Percentiles rank a stretch among this genome's conserved stretches.
These are phyloP conservation scores for Dendryphion nanum DNA, from an alignment of 2,329 filamentous ascomycete genomes.

Conservation along the genomic window DNA sequence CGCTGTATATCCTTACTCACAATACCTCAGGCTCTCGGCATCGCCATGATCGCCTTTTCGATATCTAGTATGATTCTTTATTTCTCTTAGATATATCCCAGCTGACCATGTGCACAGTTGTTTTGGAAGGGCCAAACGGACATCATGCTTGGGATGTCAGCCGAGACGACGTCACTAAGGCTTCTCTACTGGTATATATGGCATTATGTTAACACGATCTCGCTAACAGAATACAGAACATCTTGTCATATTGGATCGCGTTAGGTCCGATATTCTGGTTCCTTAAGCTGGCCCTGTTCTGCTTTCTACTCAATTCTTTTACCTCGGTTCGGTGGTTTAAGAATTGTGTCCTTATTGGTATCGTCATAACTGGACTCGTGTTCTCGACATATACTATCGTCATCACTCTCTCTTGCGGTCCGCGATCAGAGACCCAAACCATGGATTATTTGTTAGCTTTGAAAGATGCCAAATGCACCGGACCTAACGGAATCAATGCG, in stretches of 20 bases:
- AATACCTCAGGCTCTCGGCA: conserved; percentile 4
- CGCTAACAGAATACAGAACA: conserved; percentile 3
- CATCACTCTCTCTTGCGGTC: conserved; percentile 15
- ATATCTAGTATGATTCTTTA: neutral
- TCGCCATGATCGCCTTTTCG: conserved; percentile 15
- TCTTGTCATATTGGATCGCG: conserved; percentile 12
- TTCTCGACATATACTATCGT: conserved; percentile 15
- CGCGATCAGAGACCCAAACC: conserved; percentile 9
- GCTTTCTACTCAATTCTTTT: conserved; percentile 13
- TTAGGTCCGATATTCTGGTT: conserved; percentile 19
- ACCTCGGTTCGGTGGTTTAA: conserved; percentile 16
- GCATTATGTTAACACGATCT: too few species aligned
- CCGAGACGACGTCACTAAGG: neutral
- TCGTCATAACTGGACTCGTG: conserved; percentile 15
- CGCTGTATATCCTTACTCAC: neutral
- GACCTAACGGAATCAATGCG: conserved; percentile 8
- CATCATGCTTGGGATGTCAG: conserved; percentile 19
- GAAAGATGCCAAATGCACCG: conserved; percentile 10
- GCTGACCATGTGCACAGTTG: neutral
- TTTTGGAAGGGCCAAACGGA: conserved; percentile 10
- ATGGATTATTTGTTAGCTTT: conserved; percentile 16
- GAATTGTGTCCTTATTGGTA: conserved; percentile 14
- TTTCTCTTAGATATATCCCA: neutral
- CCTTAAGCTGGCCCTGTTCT: conserved; percentile 17
- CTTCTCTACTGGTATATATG: conserved; percentile 8